phyloP scores from a whole-genome alignment of 2,329 filamentous ascomycete species.

The Colletotrichum somersetense region DNA sequence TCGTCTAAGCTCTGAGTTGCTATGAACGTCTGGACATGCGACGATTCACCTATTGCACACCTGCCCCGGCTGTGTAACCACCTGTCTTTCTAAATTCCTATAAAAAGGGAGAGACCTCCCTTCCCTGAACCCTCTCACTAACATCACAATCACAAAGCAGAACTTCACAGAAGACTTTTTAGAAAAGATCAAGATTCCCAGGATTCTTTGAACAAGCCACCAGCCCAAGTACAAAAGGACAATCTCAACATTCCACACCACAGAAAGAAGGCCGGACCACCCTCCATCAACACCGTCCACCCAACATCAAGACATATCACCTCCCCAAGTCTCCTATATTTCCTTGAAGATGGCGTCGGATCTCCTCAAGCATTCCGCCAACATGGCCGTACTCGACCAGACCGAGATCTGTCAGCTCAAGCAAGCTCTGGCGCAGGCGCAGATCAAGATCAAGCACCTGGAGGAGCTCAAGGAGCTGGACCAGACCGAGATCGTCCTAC shows the following conservation, averaged over 20 bases:
- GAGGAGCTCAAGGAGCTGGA: conserved; percentile 8
- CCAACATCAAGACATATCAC: conserved; percentile 44
- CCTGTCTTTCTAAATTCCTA: background rate
- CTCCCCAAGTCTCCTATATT: background rate
- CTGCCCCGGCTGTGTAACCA: background rate
- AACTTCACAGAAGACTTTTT: background rate
- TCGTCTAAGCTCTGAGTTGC: no score
- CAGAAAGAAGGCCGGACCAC: background rate
- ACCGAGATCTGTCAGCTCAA: conserved; percentile 25
- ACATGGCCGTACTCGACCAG: conserved; percentile 14
- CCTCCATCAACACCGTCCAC: background rate
- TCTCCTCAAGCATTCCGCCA: background rate
- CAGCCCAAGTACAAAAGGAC: background rate
- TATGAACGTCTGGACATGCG: background rate
- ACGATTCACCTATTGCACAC: background rate
- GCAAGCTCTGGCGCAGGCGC: background rate
- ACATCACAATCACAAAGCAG: background rate
- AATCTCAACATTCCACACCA: background rate
- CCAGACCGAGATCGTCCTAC: conserved; percentile 4
- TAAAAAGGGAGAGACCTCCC: background rate
- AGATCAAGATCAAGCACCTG: background rate
- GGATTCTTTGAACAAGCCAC: background rate
- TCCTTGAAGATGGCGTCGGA: background rate
- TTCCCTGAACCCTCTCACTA: background rate
- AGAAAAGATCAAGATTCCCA: background rate